A percentile compares a stretch with the other conserved stretches of the same genome.
Evolutionary conservation across 2,329 filamentous ascomycete species (phyloP).

Genomic region (Camptophora hylomeconis): DNA sequence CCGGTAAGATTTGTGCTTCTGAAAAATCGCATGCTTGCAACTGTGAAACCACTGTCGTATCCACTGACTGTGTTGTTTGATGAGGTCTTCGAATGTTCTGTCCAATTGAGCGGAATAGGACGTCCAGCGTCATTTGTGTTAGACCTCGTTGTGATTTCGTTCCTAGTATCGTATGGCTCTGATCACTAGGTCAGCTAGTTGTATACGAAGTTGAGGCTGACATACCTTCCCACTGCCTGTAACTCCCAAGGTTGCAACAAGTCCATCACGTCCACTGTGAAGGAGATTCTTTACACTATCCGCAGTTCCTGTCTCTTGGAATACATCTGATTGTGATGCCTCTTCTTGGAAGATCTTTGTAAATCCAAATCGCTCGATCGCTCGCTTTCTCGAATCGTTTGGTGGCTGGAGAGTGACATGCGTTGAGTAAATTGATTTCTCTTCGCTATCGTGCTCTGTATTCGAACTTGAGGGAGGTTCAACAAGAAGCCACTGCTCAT

Average conservation of each 20-base stretch:
- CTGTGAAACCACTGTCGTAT: conserved; percentile 55
- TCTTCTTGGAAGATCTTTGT: conserved; percentile 86
- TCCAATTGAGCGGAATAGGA: conserved; percentile 72
- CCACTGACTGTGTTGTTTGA: conserved; percentile 31
- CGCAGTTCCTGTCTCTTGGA: conserved; percentile 53
- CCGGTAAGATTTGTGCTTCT: conserved; percentile 64
- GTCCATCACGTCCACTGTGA: conserved; percentile 70
- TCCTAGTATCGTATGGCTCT: conserved; percentile 94
- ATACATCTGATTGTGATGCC: conserved; percentile 72
- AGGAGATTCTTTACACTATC: conserved; percentile 61
- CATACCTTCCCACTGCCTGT: conserved; percentile 89
- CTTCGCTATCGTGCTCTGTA: conserved; percentile 22
- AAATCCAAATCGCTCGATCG: conserved; percentile 87
- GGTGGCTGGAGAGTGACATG: conserved; percentile 70
- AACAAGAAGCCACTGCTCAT: conserved; percentile 66
- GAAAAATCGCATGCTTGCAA: conserved; percentile 65
- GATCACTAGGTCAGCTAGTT: conserved; percentile 5
- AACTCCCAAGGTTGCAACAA: conserved; percentile 83
- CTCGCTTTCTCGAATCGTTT: conserved; percentile 68
- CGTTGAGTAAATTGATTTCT: conserved; percentile 36
- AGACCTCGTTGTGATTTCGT: conserved; percentile 75
- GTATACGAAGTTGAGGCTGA: conserved; percentile 2
- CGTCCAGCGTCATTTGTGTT: conserved; percentile 81
- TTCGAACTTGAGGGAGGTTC: conserved; percentile 38
- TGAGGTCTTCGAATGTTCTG: conserved; percentile 54